Conservation (phyloP, 2,329 filamentous ascomycete species). For the Elsinoe ampelina region DNA sequence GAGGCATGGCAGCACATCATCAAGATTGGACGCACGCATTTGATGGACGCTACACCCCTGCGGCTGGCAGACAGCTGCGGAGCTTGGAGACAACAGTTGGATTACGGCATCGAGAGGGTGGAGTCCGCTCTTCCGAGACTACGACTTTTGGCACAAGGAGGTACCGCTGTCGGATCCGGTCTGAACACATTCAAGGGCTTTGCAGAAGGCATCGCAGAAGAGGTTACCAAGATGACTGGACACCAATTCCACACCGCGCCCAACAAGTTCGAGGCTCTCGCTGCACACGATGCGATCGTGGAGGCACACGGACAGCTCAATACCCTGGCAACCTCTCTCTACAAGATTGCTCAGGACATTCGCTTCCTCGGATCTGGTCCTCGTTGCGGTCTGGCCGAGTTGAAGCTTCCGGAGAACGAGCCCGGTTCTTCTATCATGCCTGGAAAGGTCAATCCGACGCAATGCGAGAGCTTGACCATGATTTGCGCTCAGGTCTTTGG, state of each 20-base stretch:
- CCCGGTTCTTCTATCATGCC: conserved; percentile 98
- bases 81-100: conserved; percentile 90
- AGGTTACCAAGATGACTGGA: conserved; percentile 87
- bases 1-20: conserved; percentile 89
- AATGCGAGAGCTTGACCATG: conserved; percentile 97
- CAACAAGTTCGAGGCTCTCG: conserved; percentile 97
- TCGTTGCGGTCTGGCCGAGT: conserved; percentile 88
- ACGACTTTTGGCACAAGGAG: conserved; percentile 81
- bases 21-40: conserved; percentile 96
- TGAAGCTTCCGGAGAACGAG: conserved; percentile 93
- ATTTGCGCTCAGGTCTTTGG: conserved; percentile 96
- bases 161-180: conserved; percentile 92
- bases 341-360: conserved; percentile 98
- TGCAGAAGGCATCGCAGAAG: conserved; percentile 80
- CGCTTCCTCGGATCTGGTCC: conserved; percentile 94
- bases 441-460: conserved; percentile 97
- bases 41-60: conserved; percentile 93
- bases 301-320: conserved; percentile 91
- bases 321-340: conserved; percentile 81
- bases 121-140: conserved; percentile 75
- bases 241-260: conserved; percentile 91
- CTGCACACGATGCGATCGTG: conserved; percentile 90
- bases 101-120: conserved; percentile 80
- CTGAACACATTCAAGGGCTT: conserved; percentile 98
- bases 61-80: conserved; percentile 97